These are phyloP conservation scores for Cercospora brassicicola DNA, from an alignment of 2,329 filamentous ascomycete genomes.

Conservation along the genomic window DNA sequence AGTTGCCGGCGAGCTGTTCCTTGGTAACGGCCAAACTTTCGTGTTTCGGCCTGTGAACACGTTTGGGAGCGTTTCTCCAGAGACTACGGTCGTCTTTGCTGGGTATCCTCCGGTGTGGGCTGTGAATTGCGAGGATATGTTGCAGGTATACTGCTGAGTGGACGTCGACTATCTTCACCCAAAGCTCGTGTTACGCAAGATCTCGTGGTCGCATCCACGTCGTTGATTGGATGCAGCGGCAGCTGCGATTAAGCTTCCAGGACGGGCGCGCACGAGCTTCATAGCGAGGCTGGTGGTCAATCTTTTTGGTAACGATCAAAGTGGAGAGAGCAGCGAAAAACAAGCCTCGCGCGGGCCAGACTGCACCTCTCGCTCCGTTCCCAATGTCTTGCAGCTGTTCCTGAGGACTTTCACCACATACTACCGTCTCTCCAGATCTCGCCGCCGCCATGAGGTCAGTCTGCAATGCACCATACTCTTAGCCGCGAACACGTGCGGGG, in stretches of 20 bases:
- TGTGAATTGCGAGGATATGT: not conserved
- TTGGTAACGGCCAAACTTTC: not conserved
- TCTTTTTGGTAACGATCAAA: not conserved
- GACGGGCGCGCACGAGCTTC: not conserved
- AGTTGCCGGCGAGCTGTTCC: not conserved
- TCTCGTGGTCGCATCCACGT: not conserved
- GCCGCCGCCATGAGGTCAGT: conserved; percentile 4
- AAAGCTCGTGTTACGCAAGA: not conserved
- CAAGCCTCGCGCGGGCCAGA: not conserved
- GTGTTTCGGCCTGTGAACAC: not conserved
- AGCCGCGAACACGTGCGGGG: not conserved
- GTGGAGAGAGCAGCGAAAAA: conserved; percentile 1
- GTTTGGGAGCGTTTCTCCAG: not conserved
- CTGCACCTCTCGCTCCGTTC: not conserved
- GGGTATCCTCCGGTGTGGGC: not conserved
- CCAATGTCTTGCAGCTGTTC: not conserved
- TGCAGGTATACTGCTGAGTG: not conserved
- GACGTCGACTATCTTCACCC: not conserved
- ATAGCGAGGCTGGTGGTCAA: not conserved
- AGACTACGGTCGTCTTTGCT: not conserved
- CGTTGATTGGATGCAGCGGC: not conserved
- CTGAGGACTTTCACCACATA: not conserved
- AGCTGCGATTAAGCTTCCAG: not conserved
- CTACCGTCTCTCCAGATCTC: not conserved
- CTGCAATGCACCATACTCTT: not conserved